Evolutionary conservation across 2,329 filamentous ascomycete species (phyloP), one percentile per base, ranked within the genome.

Genomic region (Colletotrichum lini): DNA sequence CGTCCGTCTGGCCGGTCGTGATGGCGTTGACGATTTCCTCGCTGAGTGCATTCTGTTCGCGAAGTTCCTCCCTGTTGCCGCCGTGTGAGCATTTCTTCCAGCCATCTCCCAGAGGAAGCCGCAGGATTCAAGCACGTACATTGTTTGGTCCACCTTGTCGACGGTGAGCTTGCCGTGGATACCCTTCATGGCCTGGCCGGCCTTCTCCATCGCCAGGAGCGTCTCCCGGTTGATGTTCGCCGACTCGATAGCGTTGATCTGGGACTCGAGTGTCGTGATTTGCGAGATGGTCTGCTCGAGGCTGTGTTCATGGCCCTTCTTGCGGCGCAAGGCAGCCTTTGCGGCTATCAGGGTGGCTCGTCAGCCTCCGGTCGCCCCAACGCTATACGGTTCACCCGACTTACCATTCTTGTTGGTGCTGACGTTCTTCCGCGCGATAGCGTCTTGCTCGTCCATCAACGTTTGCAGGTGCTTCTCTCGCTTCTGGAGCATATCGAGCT

Each of bases 201-300:
- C 96, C 80, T 92, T 92, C 89, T 97, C 92, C 95, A 99, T 98
- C 9, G 95, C 96, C 76, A 92, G 90, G 74, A 98, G 87, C 15
- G 96, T 99, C 87, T 98, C 95, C 84, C 96, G 92, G 87, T 99
- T 99, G 86, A 99, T 98, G 82, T 98, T 99, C 73, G 96, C 96
- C 58, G 95, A 94, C 84, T 99, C 96, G 85, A 99, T 98, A 72
- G 94, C 92, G 82, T 96, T 96, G 79, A 98, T 97, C 82, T 99
- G 95, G 79, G 95, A 93, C 82, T 99, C 96, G 54, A 99, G 88
- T 26, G 96, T 97, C 77, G 91, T 90, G 79, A 98, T 97, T 84
- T 98, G 96, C 42, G 93, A 90, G 71, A 90, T 89, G 1, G 96
- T 98, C 84, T 98, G 95, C 76, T 98, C 94, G 70, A 98, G 90